phyloP scores from a whole-genome alignment of 2,329 filamentous ascomycete species.

The Pseudogymnoascus sp. region DNA sequence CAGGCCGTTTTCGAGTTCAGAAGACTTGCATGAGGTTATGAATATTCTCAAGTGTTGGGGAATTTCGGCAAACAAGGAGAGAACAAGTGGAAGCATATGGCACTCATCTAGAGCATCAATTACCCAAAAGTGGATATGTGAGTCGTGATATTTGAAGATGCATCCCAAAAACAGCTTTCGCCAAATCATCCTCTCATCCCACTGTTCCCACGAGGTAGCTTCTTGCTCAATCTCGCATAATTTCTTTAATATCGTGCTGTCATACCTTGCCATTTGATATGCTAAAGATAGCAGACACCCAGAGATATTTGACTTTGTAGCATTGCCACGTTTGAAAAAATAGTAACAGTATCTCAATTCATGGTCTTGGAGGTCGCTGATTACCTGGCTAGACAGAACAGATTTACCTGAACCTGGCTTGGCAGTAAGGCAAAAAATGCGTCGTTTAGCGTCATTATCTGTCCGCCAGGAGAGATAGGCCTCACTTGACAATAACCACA shows the following conservation, averaged over 20 bases:
- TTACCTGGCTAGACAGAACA: conserved; percentile 15
- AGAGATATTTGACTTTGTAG: conserved; percentile 14
- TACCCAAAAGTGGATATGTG: conserved; percentile 27
- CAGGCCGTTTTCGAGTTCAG: not conserved
- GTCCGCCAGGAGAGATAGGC: not conserved
- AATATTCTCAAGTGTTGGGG: conserved; percentile 18
- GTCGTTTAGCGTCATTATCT: not conserved
- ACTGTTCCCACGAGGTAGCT: conserved; percentile 19
- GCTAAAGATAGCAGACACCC: conserved; percentile 24
- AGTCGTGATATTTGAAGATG: conserved; percentile 23
- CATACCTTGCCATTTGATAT: conserved; percentile 28
- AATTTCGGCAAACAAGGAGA: conserved; percentile 19
- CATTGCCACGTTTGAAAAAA: conserved; percentile 22
- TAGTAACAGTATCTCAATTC: conserved; percentile 17
- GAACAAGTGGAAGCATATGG: conserved; percentile 18
- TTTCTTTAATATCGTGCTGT: conserved; percentile 19
- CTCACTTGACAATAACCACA: not conserved
- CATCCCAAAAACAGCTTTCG: conserved; percentile 26
- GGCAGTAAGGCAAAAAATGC: conserved; percentile 23
- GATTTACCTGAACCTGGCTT: conserved; percentile 24
- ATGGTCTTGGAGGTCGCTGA: conserved; percentile 14
- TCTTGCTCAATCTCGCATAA: conserved; percentile 21
- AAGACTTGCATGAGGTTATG: conserved; percentile 22
- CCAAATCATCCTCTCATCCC: conserved; percentile 27
- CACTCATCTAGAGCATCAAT: conserved; percentile 32